These are phyloP conservation scores for Mychonastes homosphaera DNA, from an alignment of 139 green algal species.

Conservation along the genomic window DNA sequence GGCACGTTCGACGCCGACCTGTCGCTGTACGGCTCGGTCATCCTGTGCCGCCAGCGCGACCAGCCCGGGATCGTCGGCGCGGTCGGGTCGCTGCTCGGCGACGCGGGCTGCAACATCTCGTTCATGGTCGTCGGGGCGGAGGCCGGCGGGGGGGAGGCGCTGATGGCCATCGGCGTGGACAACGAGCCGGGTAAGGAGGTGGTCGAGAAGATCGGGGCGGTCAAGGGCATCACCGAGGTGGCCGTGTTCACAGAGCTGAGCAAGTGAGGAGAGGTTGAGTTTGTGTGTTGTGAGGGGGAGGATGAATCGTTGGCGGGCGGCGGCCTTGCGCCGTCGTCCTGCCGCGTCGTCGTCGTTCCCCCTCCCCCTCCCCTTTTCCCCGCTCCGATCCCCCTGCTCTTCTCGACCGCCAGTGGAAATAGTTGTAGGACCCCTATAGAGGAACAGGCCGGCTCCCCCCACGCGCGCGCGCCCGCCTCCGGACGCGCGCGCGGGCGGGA, in stretches of 20 bases:
- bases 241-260: slow-evolving; percentile 36
- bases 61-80: slow-evolving; percentile 86
- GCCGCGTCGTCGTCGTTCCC: too few species aligned
- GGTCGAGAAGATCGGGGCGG: slow-evolving; percentile 8
- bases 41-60: slow-evolving; percentile 61
- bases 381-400: too few species aligned
- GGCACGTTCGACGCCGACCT: slow-evolving; percentile 85
- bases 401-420: too few species aligned
- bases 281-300: too few species aligned
- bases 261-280: too few species aligned
- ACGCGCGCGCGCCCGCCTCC: too few species aligned
- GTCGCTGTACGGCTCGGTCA: slow-evolving; percentile 21
- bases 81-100: slow-evolving; percentile 57
- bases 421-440: too few species aligned
- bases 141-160: slow-evolving; percentile 41
- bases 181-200: slow-evolving; percentile 20
- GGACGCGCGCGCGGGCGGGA: too few species aligned
- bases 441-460: too few species aligned
- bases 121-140: slow-evolving; percentile 79
- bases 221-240: slow-evolving; percentile 31
- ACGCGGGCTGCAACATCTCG: slow-evolving; percentile 77
- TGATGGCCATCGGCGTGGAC: slow-evolving; percentile 95
- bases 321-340: too few species aligned
- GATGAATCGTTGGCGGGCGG: too few species aligned
- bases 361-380: too few species aligned